Evolutionary conservation across 1,284 basidiomycete species (phyloP).

Genomic region (Exobasidium cylindrosporum): DNA sequence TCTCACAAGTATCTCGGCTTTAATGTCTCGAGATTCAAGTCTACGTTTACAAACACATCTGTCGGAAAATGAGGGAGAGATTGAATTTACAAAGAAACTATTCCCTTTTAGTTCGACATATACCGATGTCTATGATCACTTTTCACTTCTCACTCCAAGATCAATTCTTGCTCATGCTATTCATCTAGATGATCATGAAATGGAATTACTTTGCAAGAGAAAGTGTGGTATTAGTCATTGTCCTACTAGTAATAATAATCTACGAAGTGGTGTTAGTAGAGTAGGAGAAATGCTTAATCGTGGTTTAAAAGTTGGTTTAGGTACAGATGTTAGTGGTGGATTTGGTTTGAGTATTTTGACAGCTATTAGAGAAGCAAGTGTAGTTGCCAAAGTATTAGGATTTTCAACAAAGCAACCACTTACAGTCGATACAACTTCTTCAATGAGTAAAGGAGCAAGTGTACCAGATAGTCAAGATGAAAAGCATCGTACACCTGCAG

Average conservation of each 20-base stretch:
- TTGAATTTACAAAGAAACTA: constrained; percentile 66
- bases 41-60: constrained; percentile 90
- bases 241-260: constrained; percentile 80
- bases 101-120: constrained; percentile 61
- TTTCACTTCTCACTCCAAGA: constrained; percentile 70
- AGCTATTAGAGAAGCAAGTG: constrained; percentile 76
- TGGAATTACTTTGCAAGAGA: constrained; percentile 67
- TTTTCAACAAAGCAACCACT: constrained; percentile 27
- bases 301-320: constrained; percentile 79
- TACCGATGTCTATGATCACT: constrained; percentile 71
- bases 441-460: constrained; percentile 11
- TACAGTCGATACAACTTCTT: not conserved
- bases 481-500: not conserved
- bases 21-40: constrained; percentile 55
- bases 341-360: constrained; percentile 78
- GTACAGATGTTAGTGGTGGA: constrained; percentile 89
- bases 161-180: constrained; percentile 90
- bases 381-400: constrained; percentile 72
- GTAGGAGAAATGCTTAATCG: constrained; percentile 75
- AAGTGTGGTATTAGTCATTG: constrained; percentile 84
- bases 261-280: constrained; percentile 76
- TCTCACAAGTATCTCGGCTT: constrained; percentile 65
- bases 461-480: constrained; percentile 22
- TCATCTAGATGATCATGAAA: constrained; percentile 70
- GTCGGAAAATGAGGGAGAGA: constrained; percentile 77